Evolutionary conservation across 148 eudicot genomes (phyloP).

Genomic region (Silene uniflora): DNA sequence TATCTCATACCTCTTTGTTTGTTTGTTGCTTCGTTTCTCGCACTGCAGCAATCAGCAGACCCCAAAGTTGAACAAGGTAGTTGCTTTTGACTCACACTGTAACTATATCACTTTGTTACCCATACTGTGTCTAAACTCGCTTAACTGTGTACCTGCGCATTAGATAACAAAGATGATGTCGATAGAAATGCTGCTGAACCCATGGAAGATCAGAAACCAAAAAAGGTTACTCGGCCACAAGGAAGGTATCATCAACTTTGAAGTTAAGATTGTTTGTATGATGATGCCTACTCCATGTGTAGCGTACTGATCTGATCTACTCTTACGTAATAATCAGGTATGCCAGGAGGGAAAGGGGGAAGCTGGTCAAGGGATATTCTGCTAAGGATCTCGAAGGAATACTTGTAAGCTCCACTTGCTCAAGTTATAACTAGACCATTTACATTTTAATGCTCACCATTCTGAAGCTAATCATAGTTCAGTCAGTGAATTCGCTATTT

Average conservation of each 20-base stretch:
- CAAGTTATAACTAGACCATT: neutral
- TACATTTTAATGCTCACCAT: neutral
- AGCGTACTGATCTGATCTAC: neutral
- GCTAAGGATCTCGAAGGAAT: conserved; percentile 88
- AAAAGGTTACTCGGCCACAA: conserved; percentile 77
- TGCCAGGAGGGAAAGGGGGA: conserved; percentile 77
- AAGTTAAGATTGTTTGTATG: neutral
- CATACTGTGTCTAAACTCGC: neutral
- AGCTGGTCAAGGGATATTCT: conserved; percentile 63
- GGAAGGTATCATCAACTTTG: conserved; percentile 58
- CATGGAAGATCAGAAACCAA: conserved; percentile 31
- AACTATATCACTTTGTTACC: neutral
- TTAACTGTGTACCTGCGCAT: neutral
- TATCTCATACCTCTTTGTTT: conserved; percentile 8
- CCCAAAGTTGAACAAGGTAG: conserved; percentile 38
- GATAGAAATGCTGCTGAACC: conserved; percentile 23
- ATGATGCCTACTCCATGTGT: neutral
- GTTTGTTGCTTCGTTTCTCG: conserved; percentile 4
- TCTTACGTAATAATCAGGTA: conserved; percentile 44
- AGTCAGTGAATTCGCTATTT: neutral
- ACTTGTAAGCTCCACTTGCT: conserved; percentile 52
- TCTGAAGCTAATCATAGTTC: neutral
- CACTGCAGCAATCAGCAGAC: conserved; percentile 62
- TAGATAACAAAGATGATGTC: conserved; percentile 42
- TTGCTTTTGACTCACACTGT: neutral